phyloP scores from a whole-genome alignment of 1,284 basidiomycete genomes.

The Papiliotrema flavescens region DNA sequence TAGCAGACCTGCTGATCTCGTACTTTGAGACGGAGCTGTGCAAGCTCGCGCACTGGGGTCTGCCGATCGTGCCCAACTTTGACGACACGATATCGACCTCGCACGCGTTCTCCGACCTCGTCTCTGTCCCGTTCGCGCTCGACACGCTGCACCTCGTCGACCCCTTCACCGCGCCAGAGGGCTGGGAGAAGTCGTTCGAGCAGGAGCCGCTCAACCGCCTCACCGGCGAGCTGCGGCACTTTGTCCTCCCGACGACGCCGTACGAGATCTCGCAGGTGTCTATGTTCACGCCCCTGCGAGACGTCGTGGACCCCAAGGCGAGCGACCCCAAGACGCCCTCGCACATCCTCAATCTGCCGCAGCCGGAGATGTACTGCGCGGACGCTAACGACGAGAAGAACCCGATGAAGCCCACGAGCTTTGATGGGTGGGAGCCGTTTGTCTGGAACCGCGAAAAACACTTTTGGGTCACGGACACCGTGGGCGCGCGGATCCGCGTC shows the following conservation, averaged over 20 bases:
- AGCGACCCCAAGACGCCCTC: constrained; percentile 27
- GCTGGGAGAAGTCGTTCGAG: constrained; percentile 43
- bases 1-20: constrained; percentile 45
- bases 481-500: constrained; percentile 44
- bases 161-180: constrained; percentile 25
- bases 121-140: constrained; percentile 38
- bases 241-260: constrained; percentile 35
- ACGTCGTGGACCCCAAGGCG: constrained; percentile 32
- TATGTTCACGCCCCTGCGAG: constrained; percentile 39
- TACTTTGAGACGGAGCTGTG: constrained; percentile 49
- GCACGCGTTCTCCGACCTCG: constrained; percentile 23
- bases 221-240: constrained; percentile 30
- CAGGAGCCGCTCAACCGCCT: constrained; percentile 22
- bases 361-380: constrained; percentile 46
- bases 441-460: constrained; percentile 49
- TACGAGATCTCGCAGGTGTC: constrained; percentile 36
- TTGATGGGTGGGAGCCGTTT: constrained; percentile 42
- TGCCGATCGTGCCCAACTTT: constrained; percentile 24
- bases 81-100: constrained; percentile 33
- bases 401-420: constrained; percentile 37
- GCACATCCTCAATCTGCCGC: constrained; percentile 33
- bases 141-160: constrained; percentile 28
- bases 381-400: constrained; percentile 44
- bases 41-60: constrained; percentile 34
- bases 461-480: constrained; percentile 40